Evolutionary conservation across 169 alveolate species (phyloP), one percentile per base, ranked within the genome.

Genomic region (Plasmodium falciparum): DNA sequence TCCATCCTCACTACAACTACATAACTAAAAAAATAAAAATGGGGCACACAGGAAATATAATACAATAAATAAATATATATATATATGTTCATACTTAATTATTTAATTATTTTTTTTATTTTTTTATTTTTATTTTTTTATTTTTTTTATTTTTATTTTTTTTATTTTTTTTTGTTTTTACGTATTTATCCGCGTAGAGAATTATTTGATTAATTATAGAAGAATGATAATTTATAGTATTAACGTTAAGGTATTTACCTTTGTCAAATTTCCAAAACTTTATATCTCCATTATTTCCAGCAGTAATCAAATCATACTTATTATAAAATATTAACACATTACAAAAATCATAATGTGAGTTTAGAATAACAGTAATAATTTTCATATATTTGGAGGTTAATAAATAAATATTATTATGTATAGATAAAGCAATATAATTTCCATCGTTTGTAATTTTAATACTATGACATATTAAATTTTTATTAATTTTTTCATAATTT

Each of bases 211-310:
- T 83, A 62, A 83, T 69, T 43, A 29, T 33, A 26, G 62, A 29
- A 22, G 74, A 52, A 33, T 83, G 91, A 29, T 54, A 83, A n/a
- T 45, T 69, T n/a, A 83, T 24, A 22, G 72, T 58, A 29, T 83
- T 67, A 12, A 83, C 22, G 33, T 83, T 83, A 62, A 83, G 47
- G 24, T 83, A 83, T 43, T 83, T 67, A 24, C 49, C 26, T 1
- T 69, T 45, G 6, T 83, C 54, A 69, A 69, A 83, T 83, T 67
- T 83, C 91, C 91, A 83, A 13, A 83, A 69, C 22, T 83, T 83
- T 8, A 83, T 67, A 24, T 83, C 91, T 58, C 91, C 91, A 61
- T 83, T 39, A 69, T 83, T 83, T 39, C 91, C 91, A 56, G 78
- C 91, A 22, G 91, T 83, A 5, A 83, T 83, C 26, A 83, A 83